Evolutionary conservation across 768 basidiomycete genomes (phyloP).

Genomic region (button mushroom (Agaricus bisporus)): DNA sequence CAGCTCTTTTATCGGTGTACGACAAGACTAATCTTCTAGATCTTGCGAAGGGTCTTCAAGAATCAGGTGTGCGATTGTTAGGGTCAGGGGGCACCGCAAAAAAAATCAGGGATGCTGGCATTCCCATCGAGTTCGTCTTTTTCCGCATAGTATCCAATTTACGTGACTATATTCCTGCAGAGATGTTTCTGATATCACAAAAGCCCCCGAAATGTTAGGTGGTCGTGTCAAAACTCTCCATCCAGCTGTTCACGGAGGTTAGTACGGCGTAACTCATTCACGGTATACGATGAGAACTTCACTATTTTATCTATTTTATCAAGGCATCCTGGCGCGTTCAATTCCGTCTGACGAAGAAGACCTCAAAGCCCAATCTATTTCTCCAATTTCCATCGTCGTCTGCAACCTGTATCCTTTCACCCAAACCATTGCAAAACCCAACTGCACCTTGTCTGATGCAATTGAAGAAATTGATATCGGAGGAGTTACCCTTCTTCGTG

Average conservation of each 20-base stretch:
- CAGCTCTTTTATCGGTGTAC: constrained; percentile 92
- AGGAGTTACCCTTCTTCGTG: constrained; percentile 94
- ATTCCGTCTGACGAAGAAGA: constrained; percentile 90
- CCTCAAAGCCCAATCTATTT: constrained; percentile 75
- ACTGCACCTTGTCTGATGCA: constrained; percentile 86
- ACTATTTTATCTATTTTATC: neutral
- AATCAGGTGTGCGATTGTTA: constrained; percentile 78
- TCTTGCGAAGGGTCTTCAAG: constrained; percentile 78
- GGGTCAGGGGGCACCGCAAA: constrained; percentile 98
- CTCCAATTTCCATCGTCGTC: constrained; percentile 93
- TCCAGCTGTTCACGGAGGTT: constrained; percentile 96
- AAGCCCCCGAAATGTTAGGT: constrained; percentile 98
- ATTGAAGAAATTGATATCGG: constrained; percentile 99
- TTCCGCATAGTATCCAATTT: constrained; percentile 11
- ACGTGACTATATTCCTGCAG: constrained; percentile 31
- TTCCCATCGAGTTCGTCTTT: constrained; percentile 73
- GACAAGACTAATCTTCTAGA: constrained; percentile 90
- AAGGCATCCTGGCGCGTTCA: constrained; percentile 90
- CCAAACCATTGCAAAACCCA: constrained; percentile 80
- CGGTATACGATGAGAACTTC: constrained; percentile 7
- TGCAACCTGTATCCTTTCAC: constrained; percentile 99
- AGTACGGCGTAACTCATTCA: constrained; percentile 1
- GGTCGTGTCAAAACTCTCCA: constrained; percentile 98
- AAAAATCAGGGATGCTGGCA: constrained; percentile 90
- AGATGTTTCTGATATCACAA: constrained; percentile 96